Base-by-base conservation (phyloP, 2,329 filamentous ascomycete genomes). In the Harringtonia aguacate region DNA sequence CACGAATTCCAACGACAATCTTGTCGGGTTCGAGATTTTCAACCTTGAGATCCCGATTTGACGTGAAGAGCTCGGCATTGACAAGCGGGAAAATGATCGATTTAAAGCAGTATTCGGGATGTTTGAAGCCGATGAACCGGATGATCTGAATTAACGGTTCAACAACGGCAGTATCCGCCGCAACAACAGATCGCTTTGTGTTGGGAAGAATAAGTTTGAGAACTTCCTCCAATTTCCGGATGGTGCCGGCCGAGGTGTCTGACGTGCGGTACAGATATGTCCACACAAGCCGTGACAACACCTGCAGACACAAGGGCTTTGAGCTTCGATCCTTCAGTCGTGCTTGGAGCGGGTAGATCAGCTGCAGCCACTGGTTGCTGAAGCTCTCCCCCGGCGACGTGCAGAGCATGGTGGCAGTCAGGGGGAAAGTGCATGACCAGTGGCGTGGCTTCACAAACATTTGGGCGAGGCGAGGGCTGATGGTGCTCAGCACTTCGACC, bases 1-100 rank as follows among this genome's bases (percentile, higher is more conserved):
- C 86, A 50, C 88, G 79, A 50, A 98, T 98, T 3, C 89, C 92
- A 53, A 98, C 85, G n/a, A 97, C 90, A 66, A 95, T 94, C 55
- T 86, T 84, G 58, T 98, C 94, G 1, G 94, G 92, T 49, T 98
- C 92, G 49, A 98, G 73, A 56, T 94, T 86, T 57, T 97, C 92
- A 24, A 95, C 84, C 57, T 79, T 88, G 35, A 92, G 66, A 36
- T 95, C 86, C 55, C 81, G 73, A 50, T 86, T 69, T 17, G 80
- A 77, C 24, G 76, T 72, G 58, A 95, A 92, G n/a, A 88, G 69
- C 42, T 95, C 90, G 2, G 88, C 87, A 58, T 94, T 95, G 57
- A 98, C 84, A 31, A 98, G 67, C 4, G 90, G 92, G 54, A 95
- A 97, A n/a, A 98, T 86, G 51, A 97, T 84, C 38, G 73, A 86